These are phyloP conservation scores for Cordyceps tenuipes DNA, from an alignment of 2,329 filamentous ascomycete species.

Conservation along the genomic window DNA sequence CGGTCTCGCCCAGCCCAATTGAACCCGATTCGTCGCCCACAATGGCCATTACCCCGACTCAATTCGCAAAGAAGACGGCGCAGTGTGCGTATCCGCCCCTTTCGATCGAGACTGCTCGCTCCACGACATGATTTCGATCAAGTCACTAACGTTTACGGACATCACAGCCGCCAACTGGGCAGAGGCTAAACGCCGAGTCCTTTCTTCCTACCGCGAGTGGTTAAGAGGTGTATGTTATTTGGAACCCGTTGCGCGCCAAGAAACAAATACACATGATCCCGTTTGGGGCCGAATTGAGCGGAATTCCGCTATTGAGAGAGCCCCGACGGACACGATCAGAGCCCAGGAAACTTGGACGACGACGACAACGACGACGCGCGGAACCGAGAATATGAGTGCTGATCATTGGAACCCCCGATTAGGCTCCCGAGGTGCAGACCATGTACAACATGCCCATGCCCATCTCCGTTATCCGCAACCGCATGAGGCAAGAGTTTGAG, in stretches of 20 bases:
- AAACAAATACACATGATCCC: neutral
- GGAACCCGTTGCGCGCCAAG: neutral
- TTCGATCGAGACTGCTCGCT: neutral
- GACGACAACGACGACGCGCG: neutral
- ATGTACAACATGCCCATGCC: constrained; percentile 95
- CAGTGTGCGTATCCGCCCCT: constrained; percentile 50
- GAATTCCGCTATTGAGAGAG: neutral
- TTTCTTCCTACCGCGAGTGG: constrained; percentile 91
- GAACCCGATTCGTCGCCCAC: constrained; percentile 34
- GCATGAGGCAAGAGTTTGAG: constrained; percentile 95
- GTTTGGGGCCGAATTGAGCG: neutral
- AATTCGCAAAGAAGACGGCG: constrained; percentile 74
- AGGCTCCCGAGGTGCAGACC: constrained; percentile 94
- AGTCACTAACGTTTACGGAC: neutral
- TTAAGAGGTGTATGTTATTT: constrained; percentile 73
- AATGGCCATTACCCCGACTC: constrained; percentile 89
- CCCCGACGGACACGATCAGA: neutral
- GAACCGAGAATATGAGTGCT: constrained; percentile 5
- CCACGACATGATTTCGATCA: neutral
- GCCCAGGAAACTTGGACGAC: neutral
- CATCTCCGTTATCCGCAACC: constrained; percentile 78
- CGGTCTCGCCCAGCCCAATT: constrained; percentile 6
- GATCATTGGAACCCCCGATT: neutral
- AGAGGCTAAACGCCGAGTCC: constrained; percentile 80
- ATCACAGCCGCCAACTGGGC: constrained; percentile 71